Evolutionary conservation across 2,329 filamentous ascomycete species (phyloP).

Genomic region (Sarocladium brachiariae): DNA sequence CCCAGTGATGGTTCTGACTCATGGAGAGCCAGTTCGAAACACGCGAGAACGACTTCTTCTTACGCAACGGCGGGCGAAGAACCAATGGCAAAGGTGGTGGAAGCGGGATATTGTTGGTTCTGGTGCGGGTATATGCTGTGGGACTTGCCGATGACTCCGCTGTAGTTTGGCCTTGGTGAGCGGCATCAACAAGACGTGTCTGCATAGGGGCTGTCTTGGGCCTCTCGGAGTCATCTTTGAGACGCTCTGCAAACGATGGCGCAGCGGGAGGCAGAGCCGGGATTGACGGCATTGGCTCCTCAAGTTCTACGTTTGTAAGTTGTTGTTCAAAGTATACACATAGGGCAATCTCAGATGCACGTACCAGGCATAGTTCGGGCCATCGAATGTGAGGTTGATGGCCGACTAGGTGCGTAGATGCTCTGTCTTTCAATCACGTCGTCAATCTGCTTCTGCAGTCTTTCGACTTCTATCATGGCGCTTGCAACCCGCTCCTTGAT

Average conservation of each 20-base stretch:
- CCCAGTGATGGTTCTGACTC: slow-evolving; percentile 25
- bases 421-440: slow-evolving; percentile 54
- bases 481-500: slow-evolving; percentile 50
- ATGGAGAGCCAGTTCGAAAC: slow-evolving; percentile 53
- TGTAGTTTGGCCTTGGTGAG: slow-evolving; percentile 22
- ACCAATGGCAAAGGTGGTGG: slow-evolving; percentile 53
- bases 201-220: slow-evolving; percentile 26
- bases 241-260: slow-evolving; percentile 50
- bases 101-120: slow-evolving; percentile 27
- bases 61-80: slow-evolving; percentile 52
- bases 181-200: slow-evolving; percentile 26
- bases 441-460: slow-evolving; percentile 52
- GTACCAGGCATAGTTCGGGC: slow-evolving; percentile 25
- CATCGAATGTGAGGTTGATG: slow-evolving; percentile 42
- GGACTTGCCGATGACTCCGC: slow-evolving; percentile 24
- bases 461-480: slow-evolving; percentile 53
- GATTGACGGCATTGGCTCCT: slow-evolving; percentile 47
- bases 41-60: slow-evolving; percentile 60
- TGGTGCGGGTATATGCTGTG: slow-evolving; percentile 22
- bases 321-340: slow-evolving; percentile 7
- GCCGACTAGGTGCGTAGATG: slow-evolving; percentile 46
- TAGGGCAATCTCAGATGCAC: slow-evolving; percentile 13
- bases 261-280: slow-evolving; percentile 50
- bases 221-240: slow-evolving; percentile 39
- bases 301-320: slow-evolving; percentile 26